Conservation (phyloP, 805 yeast species). For the Pichia kluyveri region DNA sequence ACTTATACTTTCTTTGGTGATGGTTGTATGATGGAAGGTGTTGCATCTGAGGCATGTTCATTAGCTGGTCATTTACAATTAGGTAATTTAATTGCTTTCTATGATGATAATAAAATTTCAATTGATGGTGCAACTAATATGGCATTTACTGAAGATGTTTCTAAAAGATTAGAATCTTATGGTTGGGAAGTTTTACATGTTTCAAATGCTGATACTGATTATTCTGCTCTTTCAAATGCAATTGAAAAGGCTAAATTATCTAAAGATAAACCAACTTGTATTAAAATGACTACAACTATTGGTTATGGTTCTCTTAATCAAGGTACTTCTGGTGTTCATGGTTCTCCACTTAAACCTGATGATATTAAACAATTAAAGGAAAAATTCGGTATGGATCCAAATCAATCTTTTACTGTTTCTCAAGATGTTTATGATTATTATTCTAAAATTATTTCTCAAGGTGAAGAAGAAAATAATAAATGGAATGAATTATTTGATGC, state of each 20-base stretch:
- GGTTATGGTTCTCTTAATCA: constrained; percentile 84
- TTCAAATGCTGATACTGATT: constrained; percentile 72
- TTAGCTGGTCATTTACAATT: constrained; percentile 94
- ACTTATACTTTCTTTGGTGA: constrained; percentile 86
- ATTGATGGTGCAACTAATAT: constrained; percentile 88
- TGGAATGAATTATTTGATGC: constrained; percentile 62
- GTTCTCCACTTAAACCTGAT: constrained; percentile 90
- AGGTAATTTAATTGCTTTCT: constrained; percentile 87
- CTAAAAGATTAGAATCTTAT: constrained; percentile 76
- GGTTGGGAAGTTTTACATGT: constrained; percentile 88
- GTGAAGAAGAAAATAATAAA: constrained; percentile 58
- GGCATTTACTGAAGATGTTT: constrained; percentile 91
- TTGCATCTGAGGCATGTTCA: constrained; percentile 87
- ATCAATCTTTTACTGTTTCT: constrained; percentile 69
- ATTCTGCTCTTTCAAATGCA: constrained; percentile 59
- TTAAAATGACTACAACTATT: constrained; percentile 82
- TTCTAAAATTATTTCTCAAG: constrained; percentile 46
- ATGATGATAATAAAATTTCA: constrained; percentile 95
- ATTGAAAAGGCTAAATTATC: constrained; percentile 73
- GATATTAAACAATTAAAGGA: constrained; percentile 82
- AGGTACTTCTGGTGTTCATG: constrained; percentile 92
- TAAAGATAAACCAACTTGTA: constrained; percentile 78
- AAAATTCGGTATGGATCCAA: constrained; percentile 83
- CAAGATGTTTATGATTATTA: constrained; percentile 72
- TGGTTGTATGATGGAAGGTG: constrained; percentile 98